Base-by-base conservation (phyloP, 768 basidiomycete species). In the Leccinum barrowsii region DNA sequence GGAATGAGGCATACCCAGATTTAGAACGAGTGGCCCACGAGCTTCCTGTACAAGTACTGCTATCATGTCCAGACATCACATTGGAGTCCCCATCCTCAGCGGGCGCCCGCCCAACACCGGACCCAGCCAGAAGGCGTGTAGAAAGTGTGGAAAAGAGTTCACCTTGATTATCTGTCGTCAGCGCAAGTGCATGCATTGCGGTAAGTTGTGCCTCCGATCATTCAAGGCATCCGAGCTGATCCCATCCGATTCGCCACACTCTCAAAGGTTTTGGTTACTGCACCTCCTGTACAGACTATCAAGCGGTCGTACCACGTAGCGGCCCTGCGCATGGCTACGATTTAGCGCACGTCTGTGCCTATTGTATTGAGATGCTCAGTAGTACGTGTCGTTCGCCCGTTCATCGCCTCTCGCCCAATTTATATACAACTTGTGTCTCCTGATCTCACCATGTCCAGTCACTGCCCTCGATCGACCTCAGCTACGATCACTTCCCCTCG, bases 141-240 rank as follows among this genome's bases (percentile, higher is more conserved):
- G 87, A 68, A 90, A 84, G 69, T 91, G 89, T 67, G 82, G 78
- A 68, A 90, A 79, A 69, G 89, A 90, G 67, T 90, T 90, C 68
- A 85, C 80, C 64, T 68, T 87, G 19, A 59, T 90, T 52, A 85
- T 91, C 65, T 75, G 82, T 56, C 76, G 89, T 54, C 78, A 83
- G 50, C 81, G 82, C 63, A 81, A 74, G 60, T 91, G 89, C 70
- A 83, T 87, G 68, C 89, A 91, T 65, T 91, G 89, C 68, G 88
- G 89, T 88, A 67, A 63, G 84, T 67, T 15, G 7, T 60, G 34
- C 53, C 56, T 48, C 35, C 8, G 50, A 47, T 12, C 15, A n/a
- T 8, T 48, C 48, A 13, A 35, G 13, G 2, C 51, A 37, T 40
- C 44, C 8, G 6, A 10, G 4, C 47, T 50, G 19, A 52, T 59